Evolutionary conservation across 805 yeast genomes (phyloP).

Genomic region (Lipomyces oligophaga): DNA sequence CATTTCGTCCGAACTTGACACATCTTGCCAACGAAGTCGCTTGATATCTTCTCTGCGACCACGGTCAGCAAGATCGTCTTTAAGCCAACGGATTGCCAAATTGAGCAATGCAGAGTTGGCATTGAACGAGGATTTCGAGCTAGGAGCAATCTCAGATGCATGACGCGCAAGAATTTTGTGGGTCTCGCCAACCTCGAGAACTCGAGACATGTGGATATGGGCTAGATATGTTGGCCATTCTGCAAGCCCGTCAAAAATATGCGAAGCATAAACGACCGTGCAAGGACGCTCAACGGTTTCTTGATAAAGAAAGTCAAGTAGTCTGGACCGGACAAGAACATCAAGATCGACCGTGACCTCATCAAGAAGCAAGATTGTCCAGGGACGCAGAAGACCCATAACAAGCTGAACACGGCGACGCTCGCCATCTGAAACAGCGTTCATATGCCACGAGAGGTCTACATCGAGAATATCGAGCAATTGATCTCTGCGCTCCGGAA

Average conservation of each 20-base stretch:
- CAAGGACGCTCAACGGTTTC: conserved; percentile 71
- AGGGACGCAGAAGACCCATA: conserved; percentile 89
- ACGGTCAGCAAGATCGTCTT: conserved; percentile 44
- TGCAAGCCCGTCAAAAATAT: conserved; percentile 91
- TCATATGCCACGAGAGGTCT: conserved; percentile 89
- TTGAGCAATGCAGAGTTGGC: conserved; percentile 37
- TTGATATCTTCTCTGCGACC: conserved; percentile 50
- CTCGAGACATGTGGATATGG: conserved; percentile 70
- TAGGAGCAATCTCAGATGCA: neutral
- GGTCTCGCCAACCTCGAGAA: conserved; percentile 33
- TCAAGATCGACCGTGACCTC: conserved; percentile 97
- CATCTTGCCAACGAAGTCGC: conserved; percentile 56
- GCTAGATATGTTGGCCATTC: conserved; percentile 82
- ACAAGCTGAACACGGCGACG: conserved; percentile 88
- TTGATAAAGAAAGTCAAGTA: conserved; percentile 62
- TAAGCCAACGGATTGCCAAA: conserved; percentile 39
- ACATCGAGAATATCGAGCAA: conserved; percentile 77
- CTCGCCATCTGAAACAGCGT: conserved; percentile 88
- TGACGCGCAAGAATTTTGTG: conserved; percentile 13
- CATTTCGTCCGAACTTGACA: no score
- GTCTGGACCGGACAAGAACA: conserved; percentile 77
- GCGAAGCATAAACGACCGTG: conserved; percentile 87
- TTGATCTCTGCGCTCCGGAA: conserved; percentile 68
- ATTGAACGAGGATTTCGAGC: conserved; percentile 2
- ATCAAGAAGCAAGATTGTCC: conserved; percentile 82